Percentiles rank a stretch among this genome's conserved stretches.
These are phyloP conservation scores for Acephala macrosclerotiorum DNA, from an alignment of 2,329 filamentous ascomycete genomes.

Conservation along the genomic window DNA sequence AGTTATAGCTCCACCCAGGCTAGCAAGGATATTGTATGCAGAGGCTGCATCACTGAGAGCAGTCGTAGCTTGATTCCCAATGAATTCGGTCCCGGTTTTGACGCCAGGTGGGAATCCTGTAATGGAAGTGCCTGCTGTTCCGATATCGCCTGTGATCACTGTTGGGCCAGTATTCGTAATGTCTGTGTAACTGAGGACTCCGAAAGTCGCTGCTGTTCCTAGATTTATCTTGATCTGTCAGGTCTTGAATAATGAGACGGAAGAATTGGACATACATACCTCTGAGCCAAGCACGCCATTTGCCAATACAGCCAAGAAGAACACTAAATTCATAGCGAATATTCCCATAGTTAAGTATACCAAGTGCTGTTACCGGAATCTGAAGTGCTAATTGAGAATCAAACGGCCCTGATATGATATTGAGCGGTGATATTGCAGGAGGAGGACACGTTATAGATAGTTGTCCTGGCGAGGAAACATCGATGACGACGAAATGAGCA, in stretches of 20 bases:
- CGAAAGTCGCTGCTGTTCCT: slow-evolving; percentile 26
- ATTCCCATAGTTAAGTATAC: background rate
- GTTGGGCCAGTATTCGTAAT: slow-evolving; percentile 31
- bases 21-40: slow-evolving; percentile 21
- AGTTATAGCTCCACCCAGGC: slow-evolving; percentile 10
- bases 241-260: background rate
- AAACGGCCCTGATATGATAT: background rate
- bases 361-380: no score
- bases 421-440: background rate
- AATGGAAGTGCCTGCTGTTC: slow-evolving; percentile 29
- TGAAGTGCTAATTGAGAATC: background rate
- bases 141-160: slow-evolving; percentile 27
- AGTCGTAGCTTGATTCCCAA: background rate
- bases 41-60: slow-evolving; percentile 21
- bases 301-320: background rate
- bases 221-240: slow-evolving; percentile 30
- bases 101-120: slow-evolving; percentile 31
- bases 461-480: background rate
- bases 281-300: background rate
- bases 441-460: background rate
- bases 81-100: slow-evolving; percentile 17
- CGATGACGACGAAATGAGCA: background rate
- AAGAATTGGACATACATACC: background rate
- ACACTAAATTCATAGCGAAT: background rate
- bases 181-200: slow-evolving; percentile 19